Percentiles rank a stretch among this genome's conserved stretches.
Evolutionary conservation across 176 grass and related monocot genomes (phyloP).

Genomic region (Triticum monococcum): DNA sequence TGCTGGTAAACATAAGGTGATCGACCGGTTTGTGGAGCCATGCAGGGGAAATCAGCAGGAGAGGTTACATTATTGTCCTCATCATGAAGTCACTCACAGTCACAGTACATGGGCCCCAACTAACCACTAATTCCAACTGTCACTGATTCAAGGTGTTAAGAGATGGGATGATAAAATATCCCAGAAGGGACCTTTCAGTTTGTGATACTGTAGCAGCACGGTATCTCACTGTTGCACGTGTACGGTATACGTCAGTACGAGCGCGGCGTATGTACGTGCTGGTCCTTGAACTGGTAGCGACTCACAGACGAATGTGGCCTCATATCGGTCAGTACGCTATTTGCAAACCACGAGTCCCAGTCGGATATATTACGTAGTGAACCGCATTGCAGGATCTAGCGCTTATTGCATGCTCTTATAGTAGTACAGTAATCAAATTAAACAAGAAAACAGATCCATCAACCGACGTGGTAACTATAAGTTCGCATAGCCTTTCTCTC

Average conservation of each 20-base stretch:
- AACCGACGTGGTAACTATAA: too few species aligned
- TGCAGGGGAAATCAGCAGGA: too few species aligned
- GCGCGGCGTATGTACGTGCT: neutral
- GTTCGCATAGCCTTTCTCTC: too few species aligned
- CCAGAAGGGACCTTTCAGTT: neutral
- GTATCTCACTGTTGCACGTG: neutral
- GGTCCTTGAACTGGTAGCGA: neutral
- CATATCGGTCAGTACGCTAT: neutral
- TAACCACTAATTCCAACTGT: conserved; percentile 21
- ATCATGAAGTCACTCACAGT: neutral
- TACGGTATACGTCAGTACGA: neutral
- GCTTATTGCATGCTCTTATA: too few species aligned
- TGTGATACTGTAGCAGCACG: neutral
- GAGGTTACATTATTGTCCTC: too few species aligned
- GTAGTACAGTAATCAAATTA: too few species aligned
- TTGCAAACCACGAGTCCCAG: too few species aligned
- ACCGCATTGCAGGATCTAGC: too few species aligned
- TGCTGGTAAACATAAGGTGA: too few species aligned
- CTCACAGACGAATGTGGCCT: neutral
- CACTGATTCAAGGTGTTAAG: conserved; percentile 9
- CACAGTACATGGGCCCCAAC: neutral
- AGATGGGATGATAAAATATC: neutral
- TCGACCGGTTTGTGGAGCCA: too few species aligned
- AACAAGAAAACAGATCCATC: too few species aligned
- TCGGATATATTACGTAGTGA: too few species aligned